Conservation (phyloP, 352 stramenopile genomes). For the Phytophthora chlamydospora region DNA sequence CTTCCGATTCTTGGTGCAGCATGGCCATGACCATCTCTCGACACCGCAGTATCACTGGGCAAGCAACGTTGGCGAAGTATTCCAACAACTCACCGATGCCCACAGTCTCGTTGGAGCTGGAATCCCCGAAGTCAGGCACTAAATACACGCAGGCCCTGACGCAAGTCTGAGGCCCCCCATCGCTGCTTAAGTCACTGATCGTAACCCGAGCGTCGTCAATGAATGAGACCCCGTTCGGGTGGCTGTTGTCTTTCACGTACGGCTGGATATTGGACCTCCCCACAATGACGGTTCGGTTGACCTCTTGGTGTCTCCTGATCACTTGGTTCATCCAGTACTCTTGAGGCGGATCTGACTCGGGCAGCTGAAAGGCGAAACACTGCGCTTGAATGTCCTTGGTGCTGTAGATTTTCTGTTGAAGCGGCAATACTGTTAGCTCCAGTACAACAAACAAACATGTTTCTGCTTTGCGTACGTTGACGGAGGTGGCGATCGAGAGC, state of each 20-base stretch:
- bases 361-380: slow-evolving; percentile 27
- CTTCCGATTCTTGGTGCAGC: slow-evolving; percentile 23
- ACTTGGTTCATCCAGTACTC: slow-evolving; percentile 36
- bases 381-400: slow-evolving; percentile 33
- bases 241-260: slow-evolving; percentile 33
- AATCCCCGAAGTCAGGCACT: slow-evolving; percentile 29
- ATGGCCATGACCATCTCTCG: slow-evolving; percentile 31
- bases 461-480: slow-evolving; percentile 23
- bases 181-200: slow-evolving; percentile 25
- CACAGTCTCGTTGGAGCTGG: slow-evolving; percentile 23
- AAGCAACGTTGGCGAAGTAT: slow-evolving; percentile 30
- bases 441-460: background rate
- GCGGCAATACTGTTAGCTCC: slow-evolving; percentile 6
- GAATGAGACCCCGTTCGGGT: slow-evolving; percentile 31
- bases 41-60: slow-evolving; percentile 23
- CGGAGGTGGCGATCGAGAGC: slow-evolving; percentile 27
- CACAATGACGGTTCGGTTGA: slow-evolving; percentile 25
- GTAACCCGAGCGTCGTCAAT: slow-evolving; percentile 25
- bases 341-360: slow-evolving; percentile 16
- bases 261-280: slow-evolving; percentile 34
- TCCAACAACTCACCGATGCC: slow-evolving; percentile 34
- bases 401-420: slow-evolving; percentile 36
- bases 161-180: slow-evolving; percentile 15
- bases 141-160: slow-evolving; percentile 34
- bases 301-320: slow-evolving; percentile 25